phyloP scores from a whole-genome alignment of 2,329 filamentous ascomycete species.

The Ceratocystis eucalypticola region DNA sequence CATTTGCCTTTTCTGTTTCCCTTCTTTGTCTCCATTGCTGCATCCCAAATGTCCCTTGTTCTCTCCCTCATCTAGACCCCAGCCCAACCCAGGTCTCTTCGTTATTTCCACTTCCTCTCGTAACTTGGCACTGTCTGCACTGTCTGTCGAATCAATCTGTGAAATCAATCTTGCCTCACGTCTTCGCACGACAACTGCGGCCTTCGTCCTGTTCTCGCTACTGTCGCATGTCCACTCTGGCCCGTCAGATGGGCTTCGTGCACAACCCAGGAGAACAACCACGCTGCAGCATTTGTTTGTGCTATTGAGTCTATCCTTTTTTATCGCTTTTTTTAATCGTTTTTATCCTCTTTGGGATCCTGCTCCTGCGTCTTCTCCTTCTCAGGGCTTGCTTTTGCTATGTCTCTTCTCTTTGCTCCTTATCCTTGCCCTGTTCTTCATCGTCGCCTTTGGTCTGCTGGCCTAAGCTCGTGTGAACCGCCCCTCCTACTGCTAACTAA shows the following conservation, averaged over 20 bases:
- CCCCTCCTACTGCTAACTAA: background rate
- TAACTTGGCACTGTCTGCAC: background rate
- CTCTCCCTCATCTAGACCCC: background rate
- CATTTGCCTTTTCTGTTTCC: conserved; percentile 13
- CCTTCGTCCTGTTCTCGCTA: background rate
- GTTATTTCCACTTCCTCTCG: background rate
- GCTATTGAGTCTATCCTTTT: background rate
- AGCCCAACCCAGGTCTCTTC: background rate
- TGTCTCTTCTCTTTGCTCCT: background rate
- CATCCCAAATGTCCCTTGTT: conserved; percentile 23
- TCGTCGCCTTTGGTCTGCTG: conserved; percentile 1
- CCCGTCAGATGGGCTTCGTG: no score
- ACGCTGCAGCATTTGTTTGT: background rate
- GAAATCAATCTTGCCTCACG: background rate
- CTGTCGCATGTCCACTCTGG: background rate
- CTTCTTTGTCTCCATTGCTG: conserved; percentile 23
- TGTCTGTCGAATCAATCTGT: background rate
- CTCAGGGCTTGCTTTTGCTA: background rate
- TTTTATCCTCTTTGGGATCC: background rate
- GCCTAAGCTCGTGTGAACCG: background rate
- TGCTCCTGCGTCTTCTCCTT: background rate
- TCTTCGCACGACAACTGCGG: background rate
- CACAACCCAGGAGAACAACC: background rate
- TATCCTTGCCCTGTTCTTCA: background rate
- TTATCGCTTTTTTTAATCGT: background rate